These are phyloP conservation scores for Vickermania ingenoplastis DNA, from an alignment of 208 protist species.

Conservation along the genomic window DNA sequence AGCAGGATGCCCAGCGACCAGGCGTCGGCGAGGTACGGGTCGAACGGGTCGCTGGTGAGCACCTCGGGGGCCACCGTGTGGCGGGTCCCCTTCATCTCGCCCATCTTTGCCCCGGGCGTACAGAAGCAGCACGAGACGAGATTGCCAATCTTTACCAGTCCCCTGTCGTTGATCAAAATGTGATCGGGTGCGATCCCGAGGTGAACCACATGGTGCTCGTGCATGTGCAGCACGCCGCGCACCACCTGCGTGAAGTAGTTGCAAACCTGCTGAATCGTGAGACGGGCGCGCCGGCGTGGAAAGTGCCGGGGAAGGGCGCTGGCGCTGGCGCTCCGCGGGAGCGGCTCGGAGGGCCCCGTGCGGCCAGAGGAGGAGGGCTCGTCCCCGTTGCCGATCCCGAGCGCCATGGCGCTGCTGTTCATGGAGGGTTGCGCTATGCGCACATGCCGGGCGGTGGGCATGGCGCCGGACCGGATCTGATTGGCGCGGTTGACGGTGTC, in stretches of 20 bases:
- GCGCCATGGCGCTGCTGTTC: neutral
- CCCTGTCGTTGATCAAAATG: conserved; percentile 58
- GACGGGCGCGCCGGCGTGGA: neutral
- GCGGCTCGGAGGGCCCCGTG: neutral
- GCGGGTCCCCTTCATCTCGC: conserved; percentile 60
- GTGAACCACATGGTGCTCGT: conserved; percentile 63
- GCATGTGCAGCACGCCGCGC: conserved; percentile 60
- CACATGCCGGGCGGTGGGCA: neutral
- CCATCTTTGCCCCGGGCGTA: conserved; percentile 25
- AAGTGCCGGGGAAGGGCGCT: neutral
- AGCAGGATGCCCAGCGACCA: conserved; percentile 79
- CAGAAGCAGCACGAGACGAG: conserved; percentile 63
- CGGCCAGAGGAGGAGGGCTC: neutral
- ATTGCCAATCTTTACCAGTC: conserved; percentile 57
- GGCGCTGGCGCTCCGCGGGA: neutral
- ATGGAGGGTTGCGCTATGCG: neutral
- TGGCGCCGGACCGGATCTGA: neutral
- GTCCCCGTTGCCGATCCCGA: neutral
- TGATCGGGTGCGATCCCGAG: conserved; percentile 79
- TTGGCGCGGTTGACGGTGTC: neutral
- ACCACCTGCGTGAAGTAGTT: conserved; percentile 63
- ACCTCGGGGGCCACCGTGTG: conserved; percentile 84
- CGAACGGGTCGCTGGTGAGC: conserved; percentile 46
- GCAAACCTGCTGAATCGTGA: conserved; percentile 10
- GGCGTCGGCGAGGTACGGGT: conserved; percentile 68